Percentiles rank a stretch among this genome's conserved stretches.
Conservation (phyloP, 148 eudicot genomes). For the Beta vulgaris region DNA sequence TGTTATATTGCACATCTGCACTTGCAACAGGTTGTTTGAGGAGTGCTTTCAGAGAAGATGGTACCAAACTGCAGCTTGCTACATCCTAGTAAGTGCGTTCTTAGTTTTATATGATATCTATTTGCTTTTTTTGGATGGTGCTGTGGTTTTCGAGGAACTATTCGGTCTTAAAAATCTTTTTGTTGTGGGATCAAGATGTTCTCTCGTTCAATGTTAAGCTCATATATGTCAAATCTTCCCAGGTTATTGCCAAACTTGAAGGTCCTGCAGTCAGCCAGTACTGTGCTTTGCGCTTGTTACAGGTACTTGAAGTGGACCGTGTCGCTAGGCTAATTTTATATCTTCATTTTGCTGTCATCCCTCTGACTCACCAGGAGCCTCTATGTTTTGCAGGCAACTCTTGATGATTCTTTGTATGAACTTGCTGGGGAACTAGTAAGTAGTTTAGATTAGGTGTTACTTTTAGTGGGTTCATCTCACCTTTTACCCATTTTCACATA, state of each 20-base stretch:
- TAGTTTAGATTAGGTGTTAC: background rate
- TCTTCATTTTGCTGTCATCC: background rate
- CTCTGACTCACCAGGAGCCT: conserved; percentile 25
- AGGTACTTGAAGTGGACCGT: conserved; percentile 41
- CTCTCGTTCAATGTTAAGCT: background rate
- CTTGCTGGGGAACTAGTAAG: conserved; percentile 98
- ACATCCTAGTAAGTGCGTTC: conserved; percentile 70
- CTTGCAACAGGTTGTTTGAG: conserved; percentile 80
- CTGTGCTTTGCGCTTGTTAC: conserved; percentile 91
- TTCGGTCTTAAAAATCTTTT: background rate
- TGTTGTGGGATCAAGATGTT: conserved; percentile 2
- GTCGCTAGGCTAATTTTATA: conserved; percentile 6
- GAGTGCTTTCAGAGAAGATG: conserved; percentile 94
- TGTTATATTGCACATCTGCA: background rate
- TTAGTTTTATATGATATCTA: conserved; percentile 13
- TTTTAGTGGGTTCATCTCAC: background rate
- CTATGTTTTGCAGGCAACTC: conserved; percentile 64
- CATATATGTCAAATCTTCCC: conserved; percentile 12
- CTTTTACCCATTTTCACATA: background rate
- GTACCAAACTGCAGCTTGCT: conserved; percentile 98
- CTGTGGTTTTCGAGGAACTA: background rate
- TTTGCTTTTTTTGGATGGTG: background rate
- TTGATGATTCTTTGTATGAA: conserved; percentile 93
- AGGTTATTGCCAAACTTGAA: conserved; percentile 98
- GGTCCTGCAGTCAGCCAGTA: conserved; percentile 95